Base-by-base conservation (phyloP, 2,329 filamentous ascomycete genomes). In the Diaporthe longicolla region DNA sequence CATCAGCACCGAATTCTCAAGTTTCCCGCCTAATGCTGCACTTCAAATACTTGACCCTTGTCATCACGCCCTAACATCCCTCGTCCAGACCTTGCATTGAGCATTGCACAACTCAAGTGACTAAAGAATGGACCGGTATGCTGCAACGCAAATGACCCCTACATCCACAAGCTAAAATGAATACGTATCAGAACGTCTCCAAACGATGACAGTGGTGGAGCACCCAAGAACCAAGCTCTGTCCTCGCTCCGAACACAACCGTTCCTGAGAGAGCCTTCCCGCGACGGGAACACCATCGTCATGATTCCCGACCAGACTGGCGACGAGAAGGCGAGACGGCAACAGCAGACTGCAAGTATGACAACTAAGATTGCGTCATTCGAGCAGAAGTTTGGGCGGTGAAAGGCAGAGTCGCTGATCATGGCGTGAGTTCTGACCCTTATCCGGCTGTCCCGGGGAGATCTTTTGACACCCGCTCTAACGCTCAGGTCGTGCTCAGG, bases 291-390 rank as follows among this genome's bases (percentile, higher is more conserved):
- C n/a, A 68, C 63, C 29, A 68, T 68, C 15, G 63, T 68, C 21
- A 26, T 68, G 63, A 50, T 68, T 2, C 63, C 63, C 32, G 63
- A 68, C 15, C 63, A 68, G 10, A 68, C 63, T 8, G 63, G 48
- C 15, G 63, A 68, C 48, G 63, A 68, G n/a, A 40, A 37, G 11
- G 48, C 45, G 21, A 54, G 63, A 21, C 32, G 29, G 6, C 32
- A 68, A 52, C 48, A 68, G 48, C 63, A 68, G n/a, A 54, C 48
- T 40, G 48, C 63, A 3, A 54, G 45, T n/a, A 68, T 68, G 19
- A 50, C 63, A 40, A 68, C 63, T 1, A 40, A 54, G 15, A 68
- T 68, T 54, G 48, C 48, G 15, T 68, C 63, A 10, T 68, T 68
- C 17, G 63, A 68, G n/a, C 32, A 68, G n/a, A 68, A 40, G 10